phyloP scores from a whole-genome alignment of 169 alveolate genomes.

The Blepharisma undulans region DNA sequence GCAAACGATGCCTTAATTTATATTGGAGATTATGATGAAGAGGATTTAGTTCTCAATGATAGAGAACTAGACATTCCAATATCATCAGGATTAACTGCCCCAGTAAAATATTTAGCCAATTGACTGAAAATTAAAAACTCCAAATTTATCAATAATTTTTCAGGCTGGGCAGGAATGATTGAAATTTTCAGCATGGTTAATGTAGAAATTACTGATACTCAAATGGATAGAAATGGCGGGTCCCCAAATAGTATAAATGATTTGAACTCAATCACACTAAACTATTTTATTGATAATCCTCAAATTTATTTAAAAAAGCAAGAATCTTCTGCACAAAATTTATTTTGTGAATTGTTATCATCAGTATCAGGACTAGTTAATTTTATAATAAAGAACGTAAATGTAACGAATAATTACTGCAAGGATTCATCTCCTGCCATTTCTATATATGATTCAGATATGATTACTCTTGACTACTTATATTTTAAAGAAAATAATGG shows the following conservation, averaged over 20 bases:
- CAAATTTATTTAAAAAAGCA: no score
- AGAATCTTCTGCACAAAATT: neutral
- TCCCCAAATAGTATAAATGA: neutral
- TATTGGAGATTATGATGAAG: neutral
- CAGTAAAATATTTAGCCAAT: neutral
- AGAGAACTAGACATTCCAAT: neutral
- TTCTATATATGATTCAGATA: neutral
- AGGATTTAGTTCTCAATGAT: neutral
- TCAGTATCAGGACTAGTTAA: neutral
- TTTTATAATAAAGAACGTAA: neutral
- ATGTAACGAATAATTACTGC: neutral
- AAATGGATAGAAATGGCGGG: neutral
- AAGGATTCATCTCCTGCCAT: neutral
- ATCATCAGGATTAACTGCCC: neutral
- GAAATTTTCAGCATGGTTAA: neutral
- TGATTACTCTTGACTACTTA: neutral
- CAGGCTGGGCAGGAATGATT: neutral
- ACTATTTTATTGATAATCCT: neutral
- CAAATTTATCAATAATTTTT: no score
- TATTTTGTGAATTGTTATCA: neutral
- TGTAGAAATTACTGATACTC: neutral
- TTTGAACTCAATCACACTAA: neutral
- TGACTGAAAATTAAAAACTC: neutral
- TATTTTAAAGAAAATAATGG: neutral
- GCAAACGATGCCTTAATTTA: neutral